Evolutionary conservation across 2,329 filamentous ascomycete genomes (phyloP).

Genomic region (Diaporthe sp.): DNA sequence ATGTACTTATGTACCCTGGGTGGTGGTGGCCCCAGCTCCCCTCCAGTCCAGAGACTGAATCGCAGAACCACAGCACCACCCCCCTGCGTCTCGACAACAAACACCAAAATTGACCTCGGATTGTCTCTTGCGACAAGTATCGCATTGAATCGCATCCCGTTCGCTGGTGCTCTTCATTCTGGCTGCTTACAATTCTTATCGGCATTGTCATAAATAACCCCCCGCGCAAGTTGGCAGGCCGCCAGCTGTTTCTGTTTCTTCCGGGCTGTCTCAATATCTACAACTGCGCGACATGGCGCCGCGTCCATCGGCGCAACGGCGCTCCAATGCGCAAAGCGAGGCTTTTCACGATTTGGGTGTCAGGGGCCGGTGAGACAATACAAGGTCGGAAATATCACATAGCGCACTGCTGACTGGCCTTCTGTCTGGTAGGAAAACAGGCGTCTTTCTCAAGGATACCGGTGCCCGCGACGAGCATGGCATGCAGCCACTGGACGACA

Average conservation of each 20-base stretch:
- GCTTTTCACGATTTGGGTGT: slow-evolving; percentile 65
- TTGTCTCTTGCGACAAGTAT: background rate
- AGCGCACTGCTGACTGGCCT: background rate
- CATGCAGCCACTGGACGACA: slow-evolving; percentile 86
- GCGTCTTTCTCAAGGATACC: slow-evolving; percentile 82
- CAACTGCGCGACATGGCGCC: slow-evolving; percentile 53
- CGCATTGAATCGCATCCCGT: slow-evolving; percentile 6
- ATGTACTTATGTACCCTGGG: background rate
- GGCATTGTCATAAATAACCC: slow-evolving; percentile 24
- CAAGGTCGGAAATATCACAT: background rate
- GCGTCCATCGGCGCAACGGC: slow-evolving; percentile 52
- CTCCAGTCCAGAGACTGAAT: background rate
- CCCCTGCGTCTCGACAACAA: slow-evolving; percentile 7
- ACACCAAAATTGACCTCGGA: slow-evolving; percentile 2
- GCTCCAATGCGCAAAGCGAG: slow-evolving; percentile 59
- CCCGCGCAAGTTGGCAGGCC: slow-evolving; percentile 6
- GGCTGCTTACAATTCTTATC: background rate
- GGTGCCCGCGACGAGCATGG: slow-evolving; percentile 91
- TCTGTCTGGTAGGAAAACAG: slow-evolving; percentile 81
- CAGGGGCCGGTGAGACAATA: slow-evolving; percentile 59
- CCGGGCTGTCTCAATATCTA: slow-evolving; percentile 12
- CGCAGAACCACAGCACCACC: background rate
- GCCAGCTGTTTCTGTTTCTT: slow-evolving; percentile 18
- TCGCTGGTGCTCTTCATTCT: background rate
- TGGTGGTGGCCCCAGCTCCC: slow-evolving; percentile 27